These are phyloP conservation scores for Tolypocladium capitatum DNA, from an alignment of 2,329 filamentous ascomycete species.

Conservation along the genomic window DNA sequence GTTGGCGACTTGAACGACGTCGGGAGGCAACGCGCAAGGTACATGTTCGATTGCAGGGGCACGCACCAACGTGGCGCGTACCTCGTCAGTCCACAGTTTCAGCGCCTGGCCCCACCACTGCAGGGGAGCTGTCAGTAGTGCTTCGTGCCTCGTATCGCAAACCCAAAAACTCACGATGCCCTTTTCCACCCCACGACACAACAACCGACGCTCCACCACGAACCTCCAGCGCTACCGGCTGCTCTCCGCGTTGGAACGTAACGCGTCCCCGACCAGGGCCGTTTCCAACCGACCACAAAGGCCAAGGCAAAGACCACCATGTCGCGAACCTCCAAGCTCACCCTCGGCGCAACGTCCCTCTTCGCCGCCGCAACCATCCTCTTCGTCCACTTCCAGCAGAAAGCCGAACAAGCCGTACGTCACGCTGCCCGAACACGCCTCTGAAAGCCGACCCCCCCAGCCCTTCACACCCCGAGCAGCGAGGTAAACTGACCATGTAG, in stretches of 20 bases:
- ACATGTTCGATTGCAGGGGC: neutral
- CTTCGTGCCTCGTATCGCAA: no score
- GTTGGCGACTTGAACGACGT: no score
- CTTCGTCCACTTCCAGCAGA: constrained; percentile 83
- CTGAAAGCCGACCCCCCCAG: no score
- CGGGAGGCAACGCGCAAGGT: neutral
- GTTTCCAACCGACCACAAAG: no score
- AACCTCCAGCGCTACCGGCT: no score
- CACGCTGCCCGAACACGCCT: no score
- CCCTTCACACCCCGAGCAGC: no score
- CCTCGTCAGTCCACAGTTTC: neutral
- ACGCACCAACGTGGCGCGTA: neutral
- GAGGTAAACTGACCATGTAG: constrained; percentile 28
- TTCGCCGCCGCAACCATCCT: constrained; percentile 65
- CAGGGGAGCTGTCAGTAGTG: neutral
- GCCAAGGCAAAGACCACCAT: constrained; percentile 33
- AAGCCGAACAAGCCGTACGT: constrained; percentile 63
- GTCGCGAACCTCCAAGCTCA: constrained; percentile 84
- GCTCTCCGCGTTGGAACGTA: no score
- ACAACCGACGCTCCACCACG: no score
- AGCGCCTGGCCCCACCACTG: neutral
- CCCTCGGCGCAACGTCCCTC: constrained; percentile 63
- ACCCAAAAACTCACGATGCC: neutral
- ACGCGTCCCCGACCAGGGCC: no score
- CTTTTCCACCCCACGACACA: neutral